Percentiles rank a stretch among this genome's conserved stretches.
Evolutionary conservation across 2,329 filamentous ascomycete genomes (phyloP).

Genomic region (Neophaeococcomyces mojaviensis): DNA sequence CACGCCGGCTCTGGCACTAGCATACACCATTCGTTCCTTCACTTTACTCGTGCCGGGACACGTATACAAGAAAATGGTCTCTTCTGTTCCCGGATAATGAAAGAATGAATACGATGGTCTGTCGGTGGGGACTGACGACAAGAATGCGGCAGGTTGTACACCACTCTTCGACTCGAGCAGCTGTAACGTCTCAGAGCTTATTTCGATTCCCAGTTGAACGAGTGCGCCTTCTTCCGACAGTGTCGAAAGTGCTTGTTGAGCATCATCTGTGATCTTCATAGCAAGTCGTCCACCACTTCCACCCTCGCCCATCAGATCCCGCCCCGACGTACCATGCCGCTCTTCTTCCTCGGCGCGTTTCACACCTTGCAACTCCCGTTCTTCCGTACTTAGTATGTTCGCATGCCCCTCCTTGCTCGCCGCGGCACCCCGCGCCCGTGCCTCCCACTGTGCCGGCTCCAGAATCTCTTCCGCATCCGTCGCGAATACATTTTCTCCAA

Average conservation of each 20-base stretch:
- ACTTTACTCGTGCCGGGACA: conserved; percentile 55
- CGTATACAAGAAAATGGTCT: conserved; percentile 56
- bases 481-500: conserved; percentile 50
- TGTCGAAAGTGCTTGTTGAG: conserved; percentile 43
- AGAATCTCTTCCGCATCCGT: conserved; percentile 53
- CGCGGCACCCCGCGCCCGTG: conserved; percentile 34
- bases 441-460: conserved; percentile 45
- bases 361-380: conserved; percentile 50
- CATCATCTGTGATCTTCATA: conserved; percentile 47
- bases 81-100: conserved; percentile 40
- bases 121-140: conserved; percentile 40
- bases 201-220: conserved; percentile 36
- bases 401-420: conserved; percentile 27
- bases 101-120: conserved; percentile 58
- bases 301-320: conserved; percentile 40
- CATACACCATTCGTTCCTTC: conserved; percentile 60
- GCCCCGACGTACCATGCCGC: conserved; percentile 43
- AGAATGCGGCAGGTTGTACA: conserved; percentile 38
- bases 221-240: conserved; percentile 24
- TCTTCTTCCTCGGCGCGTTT: conserved; percentile 53
- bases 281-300: conserved; percentile 39
- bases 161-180: conserved; percentile 36
- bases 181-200: conserved; percentile 47
- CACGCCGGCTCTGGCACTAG: conserved; percentile 50
- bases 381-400: conserved; percentile 55